Base-by-base conservation (phyloP, 2,329 filamentous ascomycete genomes). In the Coniochaeta ligniaria region DNA sequence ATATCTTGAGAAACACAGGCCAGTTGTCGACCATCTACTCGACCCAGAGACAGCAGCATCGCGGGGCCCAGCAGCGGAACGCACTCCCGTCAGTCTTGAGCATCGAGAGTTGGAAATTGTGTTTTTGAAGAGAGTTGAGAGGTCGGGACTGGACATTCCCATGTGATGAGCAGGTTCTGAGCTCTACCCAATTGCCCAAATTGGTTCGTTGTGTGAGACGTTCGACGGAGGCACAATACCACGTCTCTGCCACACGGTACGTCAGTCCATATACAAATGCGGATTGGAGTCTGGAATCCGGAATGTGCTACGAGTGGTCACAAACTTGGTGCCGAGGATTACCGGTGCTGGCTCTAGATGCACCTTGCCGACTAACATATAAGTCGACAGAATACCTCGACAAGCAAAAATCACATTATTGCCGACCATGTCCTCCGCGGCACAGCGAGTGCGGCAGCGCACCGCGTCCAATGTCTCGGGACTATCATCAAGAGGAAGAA, bases 401-500 rank as follows among this genome's bases (percentile, higher is more conserved):
- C 59, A 66, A 66, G 67, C 65, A 64, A 63, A 59, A 58, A 31
- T 74, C 72, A 77, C 71, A 70, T 76, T 71, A 70, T 74, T 72
- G 70, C 69, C 73, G 75, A 74, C 72, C 75, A 89, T 87, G 85
- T 85, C 85, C 70, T 76, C 75, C 64, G 76, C 80, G 58, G 77
- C 75, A 66, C 78, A 80, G 64, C 73, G 80, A 67, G 79, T 82
- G 68, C 83, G 82, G 75, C 83, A 84, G 73, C 83, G 82, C 72
- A 83, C 84, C 67, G 74, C 80, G 64, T 84, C 84, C 60, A 80
- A 82, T 71, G 83, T 82, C 68, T 84, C 84, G 45, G 81, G 78
- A 68, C 77, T 79, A 63, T 81, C 82, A 41, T 83, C 80, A 57
- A 82, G 79, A 66, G 78, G 76, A 59, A 75, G 74, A 62, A 68